phyloP scores from a whole-genome alignment of 352 stramenopile genomes.

The Phytophthora pseudosyringae region DNA sequence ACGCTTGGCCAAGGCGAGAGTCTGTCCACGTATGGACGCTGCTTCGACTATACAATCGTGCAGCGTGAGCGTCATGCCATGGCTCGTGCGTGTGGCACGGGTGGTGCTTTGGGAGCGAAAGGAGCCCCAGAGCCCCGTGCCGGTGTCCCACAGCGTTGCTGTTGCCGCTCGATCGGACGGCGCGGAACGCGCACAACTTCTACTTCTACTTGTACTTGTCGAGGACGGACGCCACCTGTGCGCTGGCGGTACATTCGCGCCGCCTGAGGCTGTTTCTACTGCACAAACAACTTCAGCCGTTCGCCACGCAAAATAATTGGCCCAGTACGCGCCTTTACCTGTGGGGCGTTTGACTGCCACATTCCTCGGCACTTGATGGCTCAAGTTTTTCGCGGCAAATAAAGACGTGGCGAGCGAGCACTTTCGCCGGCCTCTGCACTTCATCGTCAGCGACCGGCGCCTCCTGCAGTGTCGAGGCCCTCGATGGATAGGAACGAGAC shows the following conservation, averaged over 20 bases:
- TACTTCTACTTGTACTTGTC: conserved; percentile 12
- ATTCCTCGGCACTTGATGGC: conserved; percentile 16
- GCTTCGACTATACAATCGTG: conserved; percentile 12
- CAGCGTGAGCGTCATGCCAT: conserved; percentile 7
- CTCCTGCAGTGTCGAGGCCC: background rate
- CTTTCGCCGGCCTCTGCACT: conserved; percentile 29
- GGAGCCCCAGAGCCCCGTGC: conserved; percentile 1
- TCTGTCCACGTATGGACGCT: conserved; percentile 9
- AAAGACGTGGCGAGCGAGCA: conserved; percentile 37
- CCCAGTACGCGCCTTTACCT: conserved; percentile 28
- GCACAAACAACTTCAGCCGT: conserved; percentile 5
- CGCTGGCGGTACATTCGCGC: background rate
- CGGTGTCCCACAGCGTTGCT: conserved; percentile 1
- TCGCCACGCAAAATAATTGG: conserved; percentile 29
- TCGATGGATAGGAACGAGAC: conserved; percentile 3
- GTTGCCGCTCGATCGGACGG: conserved; percentile 29
- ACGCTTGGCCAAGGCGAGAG: background rate
- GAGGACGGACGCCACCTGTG: background rate
- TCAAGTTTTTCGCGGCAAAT: conserved; percentile 30
- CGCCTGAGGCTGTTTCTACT: conserved; percentile 20
- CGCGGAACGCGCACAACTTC: conserved; percentile 16
- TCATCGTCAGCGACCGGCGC: conserved; percentile 25
- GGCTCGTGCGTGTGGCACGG: conserved; percentile 7
- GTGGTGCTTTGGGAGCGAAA: conserved; percentile 14
- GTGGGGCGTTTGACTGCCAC: conserved; percentile 14